Conservation (phyloP, 2,329 filamentous ascomycete genomes). For the Xylariaceae sp. region DNA sequence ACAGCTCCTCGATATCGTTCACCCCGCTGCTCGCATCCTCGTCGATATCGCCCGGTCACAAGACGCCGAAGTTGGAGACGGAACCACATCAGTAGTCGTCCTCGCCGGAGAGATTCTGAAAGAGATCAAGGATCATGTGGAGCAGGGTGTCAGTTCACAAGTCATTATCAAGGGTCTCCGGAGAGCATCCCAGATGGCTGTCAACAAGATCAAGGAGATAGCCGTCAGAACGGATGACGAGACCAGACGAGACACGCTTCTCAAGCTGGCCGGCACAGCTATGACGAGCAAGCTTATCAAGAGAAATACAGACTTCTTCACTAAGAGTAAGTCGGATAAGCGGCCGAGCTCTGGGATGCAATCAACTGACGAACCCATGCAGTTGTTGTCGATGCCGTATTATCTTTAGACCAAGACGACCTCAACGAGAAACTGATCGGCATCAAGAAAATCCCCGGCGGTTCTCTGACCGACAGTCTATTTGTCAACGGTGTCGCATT, state of each 20-base stretch:
- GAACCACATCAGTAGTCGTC: slow-evolving; percentile 95
- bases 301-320: slow-evolving; percentile 94
- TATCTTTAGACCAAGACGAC: slow-evolving; percentile 93
- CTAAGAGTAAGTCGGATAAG: slow-evolving; percentile 68
- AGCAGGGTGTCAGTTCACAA: slow-evolving; percentile 95
- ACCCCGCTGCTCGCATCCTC: slow-evolving; percentile 93
- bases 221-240: slow-evolving; percentile 77
- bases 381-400: slow-evolving; percentile 97
- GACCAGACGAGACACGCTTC: slow-evolving; percentile 80
- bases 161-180: slow-evolving; percentile 95
- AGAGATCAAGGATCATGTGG: slow-evolving; percentile 92
- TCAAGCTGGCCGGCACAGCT: slow-evolving; percentile 85
- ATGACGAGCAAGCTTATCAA: slow-evolving; percentile 99
- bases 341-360: neutral
- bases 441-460: slow-evolving; percentile 96
- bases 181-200: slow-evolving; percentile 80
- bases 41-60: slow-evolving; percentile 98
- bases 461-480: slow-evolving; percentile 89
- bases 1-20: slow-evolving; percentile 94
- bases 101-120: slow-evolving; percentile 96
- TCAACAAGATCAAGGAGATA: slow-evolving; percentile 99
- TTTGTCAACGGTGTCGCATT: slow-evolving; percentile 98
- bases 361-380: slow-evolving; percentile 5
- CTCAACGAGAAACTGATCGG: slow-evolving; percentile 97
- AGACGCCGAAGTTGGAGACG: slow-evolving; percentile 97